These are phyloP conservation scores for Murraya koenigii DNA, from an alignment of 345 rosid genomes.

Conservation along the genomic window DNA sequence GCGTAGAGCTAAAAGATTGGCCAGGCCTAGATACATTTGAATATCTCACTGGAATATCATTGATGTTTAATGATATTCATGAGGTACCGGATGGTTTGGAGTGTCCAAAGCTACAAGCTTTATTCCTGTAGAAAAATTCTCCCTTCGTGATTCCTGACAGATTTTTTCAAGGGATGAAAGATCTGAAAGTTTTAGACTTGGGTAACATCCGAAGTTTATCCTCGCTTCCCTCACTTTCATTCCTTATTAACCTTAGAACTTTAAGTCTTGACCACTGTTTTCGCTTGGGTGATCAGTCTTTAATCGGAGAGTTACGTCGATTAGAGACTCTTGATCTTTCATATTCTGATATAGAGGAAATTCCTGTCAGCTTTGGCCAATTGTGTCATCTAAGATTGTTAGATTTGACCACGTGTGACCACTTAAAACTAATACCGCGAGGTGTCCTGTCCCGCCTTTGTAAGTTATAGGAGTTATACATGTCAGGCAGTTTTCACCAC, in stretches of 20 bases:
- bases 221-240: not conserved
- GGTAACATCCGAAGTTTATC: accelerated
- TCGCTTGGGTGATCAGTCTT: too few species aligned
- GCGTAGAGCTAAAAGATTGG: not conserved
- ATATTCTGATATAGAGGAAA: too few species aligned
- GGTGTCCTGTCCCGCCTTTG: not conserved
- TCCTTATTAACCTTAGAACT: too few species aligned
- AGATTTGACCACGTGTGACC: too few species aligned
- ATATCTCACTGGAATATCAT: not conserved
- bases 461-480: not conserved
- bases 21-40: not conserved
- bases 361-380: too few species aligned
- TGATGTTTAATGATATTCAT: not conserved
- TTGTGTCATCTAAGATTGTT: too few species aligned
- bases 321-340: not conserved
- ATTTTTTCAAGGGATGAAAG: not conserved
- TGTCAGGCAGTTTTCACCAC: not conserved
- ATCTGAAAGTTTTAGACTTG: not conserved
- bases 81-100: not conserved
- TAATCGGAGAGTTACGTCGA: too few species aligned
- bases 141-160: not conserved
- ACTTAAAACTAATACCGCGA: not conserved
- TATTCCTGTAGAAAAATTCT: not conserved
- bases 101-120: constrained; percentile 2
- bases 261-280: too few species aligned